phyloP scores from a whole-genome alignment of 2,329 filamentous ascomycete species.

The Clathrospora elynae region DNA sequence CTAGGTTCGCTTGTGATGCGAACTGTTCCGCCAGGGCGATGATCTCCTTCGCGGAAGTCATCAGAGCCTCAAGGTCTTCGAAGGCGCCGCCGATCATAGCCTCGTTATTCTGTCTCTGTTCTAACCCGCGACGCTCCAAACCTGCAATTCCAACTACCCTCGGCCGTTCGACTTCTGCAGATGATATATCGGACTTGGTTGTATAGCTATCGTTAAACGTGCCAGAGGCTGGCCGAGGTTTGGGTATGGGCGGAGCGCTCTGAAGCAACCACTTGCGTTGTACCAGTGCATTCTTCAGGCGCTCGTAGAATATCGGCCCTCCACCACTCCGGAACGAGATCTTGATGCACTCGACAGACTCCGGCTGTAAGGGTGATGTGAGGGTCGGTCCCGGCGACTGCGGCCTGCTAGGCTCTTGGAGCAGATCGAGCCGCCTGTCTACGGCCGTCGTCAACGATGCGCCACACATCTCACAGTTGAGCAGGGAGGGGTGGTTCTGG shows the following conservation, averaged over 20 bases:
- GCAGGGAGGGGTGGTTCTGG: conserved; percentile 84
- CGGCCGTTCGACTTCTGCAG: conserved; percentile 33
- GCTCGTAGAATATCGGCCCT: conserved; percentile 86
- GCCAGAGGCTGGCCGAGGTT: conserved; percentile 53
- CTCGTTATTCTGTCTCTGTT: conserved; percentile 90
- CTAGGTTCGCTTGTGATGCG: conserved; percentile 66
- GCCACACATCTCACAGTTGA: conserved; percentile 89
- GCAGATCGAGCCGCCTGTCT: conserved; percentile 51
- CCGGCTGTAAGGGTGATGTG: conserved; percentile 54
- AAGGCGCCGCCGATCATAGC: conserved; percentile 91
- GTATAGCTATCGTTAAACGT: conserved; percentile 37
- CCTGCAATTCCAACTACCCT: conserved; percentile 89
- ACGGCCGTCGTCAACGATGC: conserved; percentile 68
- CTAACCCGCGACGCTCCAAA: conserved; percentile 81
- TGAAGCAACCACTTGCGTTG: conserved; percentile 96
- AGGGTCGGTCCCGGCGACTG: conserved; percentile 81
- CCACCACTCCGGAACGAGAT: conserved; percentile 89
- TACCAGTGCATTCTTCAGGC: conserved; percentile 82
- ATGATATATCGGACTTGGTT: conserved; percentile 25
- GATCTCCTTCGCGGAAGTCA: conserved; percentile 97
- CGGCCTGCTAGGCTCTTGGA: conserved; percentile 54
- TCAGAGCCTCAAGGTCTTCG: conserved; percentile 92
- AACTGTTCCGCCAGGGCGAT: conserved; percentile 91
- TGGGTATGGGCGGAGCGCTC: conserved; percentile 84
- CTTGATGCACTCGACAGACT: conserved; percentile 78